These are phyloP conservation scores for Ramaria rubella DNA, from an alignment of 768 basidiomycete species.

Conservation along the genomic window DNA sequence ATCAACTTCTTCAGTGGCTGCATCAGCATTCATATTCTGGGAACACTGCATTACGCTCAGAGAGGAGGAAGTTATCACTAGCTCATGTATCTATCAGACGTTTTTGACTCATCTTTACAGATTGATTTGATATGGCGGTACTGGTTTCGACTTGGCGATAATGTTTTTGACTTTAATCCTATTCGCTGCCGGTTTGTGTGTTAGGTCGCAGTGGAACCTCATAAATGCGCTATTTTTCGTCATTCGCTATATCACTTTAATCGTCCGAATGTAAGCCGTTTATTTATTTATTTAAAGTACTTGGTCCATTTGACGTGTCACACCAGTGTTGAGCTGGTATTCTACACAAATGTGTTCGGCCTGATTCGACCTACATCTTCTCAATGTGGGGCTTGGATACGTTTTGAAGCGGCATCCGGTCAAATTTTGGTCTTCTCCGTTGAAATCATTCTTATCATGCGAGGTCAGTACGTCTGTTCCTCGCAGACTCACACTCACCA, in stretches of 20 bases:
- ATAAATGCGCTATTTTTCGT: slow-evolving; percentile 1
- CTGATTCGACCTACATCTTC: neutral
- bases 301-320: too few relatives aligned
- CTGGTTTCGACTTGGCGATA: neutral
- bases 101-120: neutral
- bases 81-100: neutral
- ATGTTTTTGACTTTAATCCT: neutral
- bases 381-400: neutral
- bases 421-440: neutral
- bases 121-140: slow-evolving; percentile 2
- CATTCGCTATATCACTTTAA: slow-evolving; percentile 6
- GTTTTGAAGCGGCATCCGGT: slow-evolving; percentile 1
- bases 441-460: slow-evolving; percentile 2
- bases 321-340: slow-evolving; percentile 4
- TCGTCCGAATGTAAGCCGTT: slow-evolving; percentile 1
- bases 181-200: neutral
- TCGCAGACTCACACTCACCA: neutral
- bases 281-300: neutral
- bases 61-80: slow-evolving; percentile 1
- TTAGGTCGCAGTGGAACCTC: slow-evolving; percentile 1
- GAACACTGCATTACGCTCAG: slow-evolving; percentile 10
- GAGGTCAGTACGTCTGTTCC: neutral
- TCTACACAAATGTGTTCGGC: slow-evolving; percentile 5
- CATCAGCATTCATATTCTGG: slow-evolving; percentile 7
- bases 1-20: slow-evolving; percentile 4